phyloP scores from a whole-genome alignment of 768 basidiomycete genomes.

The Royoungia palumana region DNA sequence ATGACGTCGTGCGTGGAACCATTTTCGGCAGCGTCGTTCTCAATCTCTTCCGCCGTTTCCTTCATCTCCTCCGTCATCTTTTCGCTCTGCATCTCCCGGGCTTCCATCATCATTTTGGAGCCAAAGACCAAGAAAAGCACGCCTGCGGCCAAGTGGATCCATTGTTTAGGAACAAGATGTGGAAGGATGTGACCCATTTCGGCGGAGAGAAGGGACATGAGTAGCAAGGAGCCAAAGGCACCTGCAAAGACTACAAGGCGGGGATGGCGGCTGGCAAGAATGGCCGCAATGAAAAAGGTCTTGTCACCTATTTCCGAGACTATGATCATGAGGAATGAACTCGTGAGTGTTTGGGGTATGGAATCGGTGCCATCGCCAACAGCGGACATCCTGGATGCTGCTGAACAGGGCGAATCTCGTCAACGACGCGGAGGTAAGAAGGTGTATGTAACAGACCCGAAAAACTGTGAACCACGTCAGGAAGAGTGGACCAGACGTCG shows the following conservation, averaged over 20 bases:
- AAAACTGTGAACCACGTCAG: neutral
- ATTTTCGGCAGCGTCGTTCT: constrained; percentile 63
- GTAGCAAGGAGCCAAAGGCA: constrained; percentile 79
- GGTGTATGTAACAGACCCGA: constrained; percentile 1
- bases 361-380: constrained; percentile 11
- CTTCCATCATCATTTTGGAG: constrained; percentile 84
- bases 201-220: constrained; percentile 94
- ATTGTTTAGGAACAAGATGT: constrained; percentile 66
- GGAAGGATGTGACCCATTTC: constrained; percentile 91
- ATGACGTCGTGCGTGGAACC: constrained; percentile 41
- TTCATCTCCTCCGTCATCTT: constrained; percentile 93
- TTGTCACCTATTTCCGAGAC: constrained; percentile 96
- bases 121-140: constrained; percentile 90
- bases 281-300: constrained; percentile 85
- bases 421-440: neutral
- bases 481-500: neutral
- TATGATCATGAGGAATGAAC: constrained; percentile 89
- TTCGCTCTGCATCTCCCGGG: constrained; percentile 70
- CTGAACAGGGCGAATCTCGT: neutral
- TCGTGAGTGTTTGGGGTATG: constrained; percentile 51
- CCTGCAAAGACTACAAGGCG: constrained; percentile 83
- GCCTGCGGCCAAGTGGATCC: constrained; percentile 72
- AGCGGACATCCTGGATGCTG: constrained; percentile 14
- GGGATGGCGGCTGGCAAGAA: constrained; percentile 90
- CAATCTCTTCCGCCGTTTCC: constrained; percentile 94